Conservation (phyloP, 202 grass and related monocot genomes). For the Panicum virgatum region DNA sequence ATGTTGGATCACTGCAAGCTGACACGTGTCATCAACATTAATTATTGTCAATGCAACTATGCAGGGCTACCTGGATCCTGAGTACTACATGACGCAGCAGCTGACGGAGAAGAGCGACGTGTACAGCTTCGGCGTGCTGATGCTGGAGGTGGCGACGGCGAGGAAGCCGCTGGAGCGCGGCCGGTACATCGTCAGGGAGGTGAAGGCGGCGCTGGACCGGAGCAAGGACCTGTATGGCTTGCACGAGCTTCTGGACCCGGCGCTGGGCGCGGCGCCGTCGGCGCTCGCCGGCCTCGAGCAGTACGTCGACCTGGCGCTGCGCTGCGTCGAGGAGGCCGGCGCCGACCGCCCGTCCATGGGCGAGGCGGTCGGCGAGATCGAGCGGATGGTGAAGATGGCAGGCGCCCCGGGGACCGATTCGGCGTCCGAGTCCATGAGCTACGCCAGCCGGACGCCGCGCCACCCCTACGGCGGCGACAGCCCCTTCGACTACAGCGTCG, state of each 20-base stretch:
- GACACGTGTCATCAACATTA: not conserved
- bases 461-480: constrained; percentile 58
- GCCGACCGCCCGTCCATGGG: constrained; percentile 66
- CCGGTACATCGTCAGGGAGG: constrained; percentile 70
- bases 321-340: constrained; percentile 75
- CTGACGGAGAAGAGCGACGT: constrained; percentile 90
- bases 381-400: constrained; percentile 60
- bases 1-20: not conserved
- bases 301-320: constrained; percentile 63
- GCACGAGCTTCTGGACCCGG: constrained; percentile 66
- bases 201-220: constrained; percentile 49
- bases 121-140: constrained; percentile 84
- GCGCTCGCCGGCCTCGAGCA: constrained; percentile 50
- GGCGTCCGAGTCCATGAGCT: constrained; percentile 59
- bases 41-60: constrained; percentile 21
- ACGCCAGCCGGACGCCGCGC: constrained; percentile 43
- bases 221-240: constrained; percentile 67
- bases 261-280: constrained; percentile 26
- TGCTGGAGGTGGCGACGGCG: constrained; percentile 78
- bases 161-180: constrained; percentile 71
- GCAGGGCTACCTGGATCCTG: constrained; percentile 81
- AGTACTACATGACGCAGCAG: constrained; percentile 98
- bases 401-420: constrained; percentile 38
- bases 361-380: constrained; percentile 63
- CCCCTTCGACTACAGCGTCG: constrained; percentile 58